Percentiles rank a stretch among this genome's conserved stretches.
Conservation (phyloP, 1,139 yeast genomes). For the Suhomyces bokatorum region DNA sequence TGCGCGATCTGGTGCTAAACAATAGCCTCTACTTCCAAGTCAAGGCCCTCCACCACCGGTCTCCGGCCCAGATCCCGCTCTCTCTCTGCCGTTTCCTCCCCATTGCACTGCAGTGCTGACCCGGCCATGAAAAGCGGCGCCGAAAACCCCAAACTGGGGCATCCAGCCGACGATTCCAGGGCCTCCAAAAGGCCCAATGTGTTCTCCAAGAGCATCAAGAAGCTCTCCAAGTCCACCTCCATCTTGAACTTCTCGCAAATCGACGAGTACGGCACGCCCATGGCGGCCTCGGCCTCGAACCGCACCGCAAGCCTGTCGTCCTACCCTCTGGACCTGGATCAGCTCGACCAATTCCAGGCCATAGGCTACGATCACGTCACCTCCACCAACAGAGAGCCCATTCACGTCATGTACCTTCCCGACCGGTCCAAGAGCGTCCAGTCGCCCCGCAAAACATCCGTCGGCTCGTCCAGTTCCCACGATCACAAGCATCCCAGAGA, state of each 20-base stretch:
- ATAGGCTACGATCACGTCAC: constrained; percentile 34
- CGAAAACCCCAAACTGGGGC: constrained; percentile 4
- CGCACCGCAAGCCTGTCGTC: constrained; percentile 4
- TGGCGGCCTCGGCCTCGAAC: constrained; percentile 4
- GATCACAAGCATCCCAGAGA: not conserved
- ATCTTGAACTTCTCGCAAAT: constrained; percentile 16
- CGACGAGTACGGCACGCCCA: constrained; percentile 5
- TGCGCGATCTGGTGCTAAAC: constrained; percentile 2
- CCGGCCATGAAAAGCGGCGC: constrained; percentile 14
- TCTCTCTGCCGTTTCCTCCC: too few species aligned
- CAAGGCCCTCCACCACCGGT: constrained; percentile 1
- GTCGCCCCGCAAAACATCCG: constrained; percentile 19
- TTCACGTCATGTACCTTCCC: constrained; percentile 33
- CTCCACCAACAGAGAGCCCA: constrained; percentile 28
- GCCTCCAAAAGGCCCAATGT: constrained; percentile 14
- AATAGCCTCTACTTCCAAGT: not conserved
- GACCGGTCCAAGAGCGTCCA: constrained; percentile 14
- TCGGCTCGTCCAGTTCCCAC: constrained; percentile 15
- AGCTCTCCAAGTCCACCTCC: constrained; percentile 19
- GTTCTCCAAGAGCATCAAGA: constrained; percentile 21
- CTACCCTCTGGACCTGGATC: constrained; percentile 4
- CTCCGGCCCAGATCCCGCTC: not conserved
- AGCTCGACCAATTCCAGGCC: constrained; percentile 30
- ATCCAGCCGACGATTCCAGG: constrained; percentile 5
- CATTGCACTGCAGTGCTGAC: not conserved